Evolutionary conservation across 176 grass and related monocot species (phyloP), one percentile per base, ranked within the genome.

Genomic region (Panicum miliaceum): DNA sequence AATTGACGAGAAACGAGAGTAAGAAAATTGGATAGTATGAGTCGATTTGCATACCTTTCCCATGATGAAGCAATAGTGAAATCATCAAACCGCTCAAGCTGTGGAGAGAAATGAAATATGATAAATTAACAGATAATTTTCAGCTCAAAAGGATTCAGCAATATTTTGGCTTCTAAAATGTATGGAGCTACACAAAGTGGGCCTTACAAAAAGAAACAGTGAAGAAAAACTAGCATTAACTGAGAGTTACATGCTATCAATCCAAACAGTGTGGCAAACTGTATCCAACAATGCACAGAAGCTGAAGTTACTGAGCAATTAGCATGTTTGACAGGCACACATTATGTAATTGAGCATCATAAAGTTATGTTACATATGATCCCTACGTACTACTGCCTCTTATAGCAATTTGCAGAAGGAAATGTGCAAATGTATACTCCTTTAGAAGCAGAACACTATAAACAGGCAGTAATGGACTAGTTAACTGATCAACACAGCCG

Each of bases 11-110:
- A 23, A 70, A 64, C 13, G 8, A 64, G 3, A 46, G 65, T 41
- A 65, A 58, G 53, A 19, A 58, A 59, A 10, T 75, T 74, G 46
- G 54, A 52, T 11, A 71, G 16, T 18, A 59, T 75, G 68, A 81
- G 16, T 22, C 72, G 14, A 71, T 25, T 81, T 42, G 48, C 4
- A 34, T 23, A 98, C 96, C 93, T 95, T 86, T 98, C 96, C 93
- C 96, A 98, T 75, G 91, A 92, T 68, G 96, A 98, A 85, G 96
- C 96, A 75, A 94, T 91, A 48, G 93, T 98, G 76, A 98, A 98
- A 92, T 98, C 96, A 76, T 98, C 89, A 20, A 98, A 98, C 25
- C 90, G 85, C 69, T 87, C 87, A 36, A 92, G 72, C 96, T 98
- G 91, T 57, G 34, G 11, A 69, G 35, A 86, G 22, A 77, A 76